Evolutionary conservation across 306 rosid genomes (phyloP).

Genomic region (Rubus parviflorus): DNA sequence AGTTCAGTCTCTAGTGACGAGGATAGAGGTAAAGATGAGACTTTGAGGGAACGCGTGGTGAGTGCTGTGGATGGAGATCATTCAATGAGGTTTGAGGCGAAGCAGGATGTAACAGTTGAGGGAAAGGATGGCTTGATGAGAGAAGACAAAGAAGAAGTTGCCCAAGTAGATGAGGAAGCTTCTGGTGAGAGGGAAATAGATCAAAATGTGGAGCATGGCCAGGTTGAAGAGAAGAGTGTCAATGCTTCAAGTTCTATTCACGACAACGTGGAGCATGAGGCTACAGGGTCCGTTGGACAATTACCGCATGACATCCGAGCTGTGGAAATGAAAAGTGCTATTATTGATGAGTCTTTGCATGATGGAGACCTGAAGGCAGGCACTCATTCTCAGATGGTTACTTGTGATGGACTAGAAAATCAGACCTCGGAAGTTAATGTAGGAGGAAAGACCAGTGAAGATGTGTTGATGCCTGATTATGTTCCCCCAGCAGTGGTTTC

Average conservation of each 20-base stretch:
- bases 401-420: slow-evolving; percentile 25
- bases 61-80: slow-evolving; percentile 13
- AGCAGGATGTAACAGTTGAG: slow-evolving; percentile 16
- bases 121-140: slow-evolving; percentile 15
- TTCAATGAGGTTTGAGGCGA: not conserved
- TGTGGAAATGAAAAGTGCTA: slow-evolving; percentile 19
- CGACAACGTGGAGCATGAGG: slow-evolving; percentile 2
- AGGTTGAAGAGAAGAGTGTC: slow-evolving; percentile 16
- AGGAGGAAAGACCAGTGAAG: slow-evolving; percentile 29
- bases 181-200: not conserved
- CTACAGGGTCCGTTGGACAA: slow-evolving; percentile 18
- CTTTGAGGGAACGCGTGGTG: slow-evolving; percentile 1
- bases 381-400: slow-evolving; percentile 1
- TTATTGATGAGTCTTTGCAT: slow-evolving; percentile 19
- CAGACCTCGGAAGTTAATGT: slow-evolving; percentile 21
- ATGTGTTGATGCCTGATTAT: slow-evolving; percentile 14
- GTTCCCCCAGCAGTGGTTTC: slow-evolving; percentile 18
- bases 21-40: slow-evolving; percentile 8
- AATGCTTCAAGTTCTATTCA: slow-evolving; percentile 19
- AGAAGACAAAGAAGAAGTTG: slow-evolving; percentile 15
- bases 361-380: slow-evolving; percentile 10
- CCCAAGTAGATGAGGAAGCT: slow-evolving; percentile 14
- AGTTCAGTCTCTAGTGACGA: not conserved
- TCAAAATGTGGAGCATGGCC: slow-evolving; percentile 11
- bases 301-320: slow-evolving; percentile 14